Conservation (phyloP, 345 rosid species). For the Linum usitatissimum region DNA sequence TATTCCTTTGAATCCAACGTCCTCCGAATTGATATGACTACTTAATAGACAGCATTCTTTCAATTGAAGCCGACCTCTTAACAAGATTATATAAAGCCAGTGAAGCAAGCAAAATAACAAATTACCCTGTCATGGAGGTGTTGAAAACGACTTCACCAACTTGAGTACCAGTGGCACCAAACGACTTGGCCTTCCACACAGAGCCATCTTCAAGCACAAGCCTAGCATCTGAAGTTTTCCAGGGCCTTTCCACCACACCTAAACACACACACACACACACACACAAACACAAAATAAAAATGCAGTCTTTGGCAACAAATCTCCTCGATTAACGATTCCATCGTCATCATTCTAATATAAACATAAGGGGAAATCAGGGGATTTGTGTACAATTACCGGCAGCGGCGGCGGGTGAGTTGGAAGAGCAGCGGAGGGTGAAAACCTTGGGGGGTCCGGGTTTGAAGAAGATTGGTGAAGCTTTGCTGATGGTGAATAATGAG, state of each 20-base stretch:
- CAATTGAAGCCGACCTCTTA: neutral
- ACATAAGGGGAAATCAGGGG: neutral
- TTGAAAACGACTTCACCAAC: slow-evolving; percentile 94
- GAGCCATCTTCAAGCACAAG: slow-evolving; percentile 94
- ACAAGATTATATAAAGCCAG: neutral
- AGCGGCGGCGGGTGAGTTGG: slow-evolving; percentile 32
- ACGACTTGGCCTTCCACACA: slow-evolving; percentile 85
- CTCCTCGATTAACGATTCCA: too few relatives aligned
- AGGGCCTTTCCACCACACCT: slow-evolving; percentile 66
- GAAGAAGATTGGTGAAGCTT: neutral
- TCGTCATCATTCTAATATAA: neutral
- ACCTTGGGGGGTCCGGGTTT: slow-evolving; percentile 6
- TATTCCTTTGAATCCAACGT: too few relatives aligned
- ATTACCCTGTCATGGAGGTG: slow-evolving; percentile 85
- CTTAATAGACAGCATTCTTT: neutral
- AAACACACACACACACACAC: neutral
- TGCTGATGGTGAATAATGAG: neutral
- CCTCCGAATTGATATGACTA: too few relatives aligned
- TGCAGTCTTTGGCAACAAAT: neutral
- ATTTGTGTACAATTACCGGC: slow-evolving; percentile 33
- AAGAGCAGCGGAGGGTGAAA: slow-evolving; percentile 42
- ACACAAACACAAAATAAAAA: neutral
- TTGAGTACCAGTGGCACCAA: slow-evolving; percentile 90
- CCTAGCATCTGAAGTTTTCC: slow-evolving; percentile 77
- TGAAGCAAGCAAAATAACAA: neutral